Conservation (phyloP, 257 asterid genomes). For the Nemophila menziesii region DNA sequence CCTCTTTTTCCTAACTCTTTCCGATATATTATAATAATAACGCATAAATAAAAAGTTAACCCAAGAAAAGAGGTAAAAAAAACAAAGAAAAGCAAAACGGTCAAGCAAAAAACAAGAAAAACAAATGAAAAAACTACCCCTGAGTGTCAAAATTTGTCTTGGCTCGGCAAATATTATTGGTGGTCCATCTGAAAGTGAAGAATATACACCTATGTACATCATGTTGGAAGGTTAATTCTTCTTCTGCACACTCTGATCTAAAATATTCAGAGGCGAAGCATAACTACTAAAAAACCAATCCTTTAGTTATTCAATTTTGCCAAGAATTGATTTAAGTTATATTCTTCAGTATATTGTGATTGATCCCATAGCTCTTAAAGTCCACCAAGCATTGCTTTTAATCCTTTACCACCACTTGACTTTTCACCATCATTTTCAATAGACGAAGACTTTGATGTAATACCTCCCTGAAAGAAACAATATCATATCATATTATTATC, state of each 20-base stretch:
- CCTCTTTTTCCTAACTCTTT: neutral
- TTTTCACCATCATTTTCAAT: slow-evolving; percentile 38
- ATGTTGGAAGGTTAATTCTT: neutral
- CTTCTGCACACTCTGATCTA: slow-evolving; percentile 11
- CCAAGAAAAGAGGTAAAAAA: neutral
- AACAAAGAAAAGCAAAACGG: slow-evolving; percentile 2
- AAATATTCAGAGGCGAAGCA: slow-evolving; percentile 10
- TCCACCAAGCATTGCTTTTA: slow-evolving; percentile 85
- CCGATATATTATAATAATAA: neutral
- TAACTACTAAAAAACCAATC: neutral
- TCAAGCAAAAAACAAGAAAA: too few relatives aligned
- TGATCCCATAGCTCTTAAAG: slow-evolving; percentile 99
- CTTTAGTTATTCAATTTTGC: slow-evolving; percentile 72
- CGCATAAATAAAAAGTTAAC: neutral
- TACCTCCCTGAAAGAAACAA: slow-evolving; percentile 68
- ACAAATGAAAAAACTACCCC: slow-evolving; percentile 6
- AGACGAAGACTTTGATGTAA: slow-evolving; percentile 23
- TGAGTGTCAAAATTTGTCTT: slow-evolving; percentile 22
- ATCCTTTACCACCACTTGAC: slow-evolving; percentile 63
- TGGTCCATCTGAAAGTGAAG: neutral
- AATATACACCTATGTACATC: neutral
- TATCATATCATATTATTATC: slow-evolving; percentile 4
- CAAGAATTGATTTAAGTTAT: slow-evolving; percentile 70
- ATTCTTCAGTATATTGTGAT: slow-evolving; percentile 94
- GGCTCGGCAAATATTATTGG: too few relatives aligned